These are phyloP conservation scores for Dacryopinax primogenitus DNA, from an alignment of 768 basidiomycete genomes.

Conservation along the genomic window DNA sequence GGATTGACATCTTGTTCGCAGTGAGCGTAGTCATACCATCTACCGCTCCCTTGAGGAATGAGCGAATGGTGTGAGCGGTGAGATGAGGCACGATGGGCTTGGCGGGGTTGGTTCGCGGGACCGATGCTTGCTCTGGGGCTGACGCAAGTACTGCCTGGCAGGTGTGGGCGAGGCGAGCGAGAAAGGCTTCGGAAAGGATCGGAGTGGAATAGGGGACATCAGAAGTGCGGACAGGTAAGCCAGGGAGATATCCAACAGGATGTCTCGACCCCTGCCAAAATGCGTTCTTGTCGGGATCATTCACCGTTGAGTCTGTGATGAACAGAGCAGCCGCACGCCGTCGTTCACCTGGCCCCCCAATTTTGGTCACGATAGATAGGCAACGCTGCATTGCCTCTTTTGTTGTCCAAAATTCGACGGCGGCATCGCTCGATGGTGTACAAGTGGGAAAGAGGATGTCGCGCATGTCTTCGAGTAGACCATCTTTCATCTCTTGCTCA, in stretches of 20 bases:
- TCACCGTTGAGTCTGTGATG: slow-evolving; percentile 21
- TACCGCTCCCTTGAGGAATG: slow-evolving; percentile 53
- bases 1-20: slow-evolving; percentile 68
- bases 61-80: slow-evolving; percentile 66
- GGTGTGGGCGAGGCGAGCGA: slow-evolving; percentile 37
- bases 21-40: slow-evolving; percentile 78
- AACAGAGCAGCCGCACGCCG: slow-evolving; percentile 53
- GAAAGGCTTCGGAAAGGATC: slow-evolving; percentile 30
- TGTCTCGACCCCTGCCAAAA: slow-evolving; percentile 60
- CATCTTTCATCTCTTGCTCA: slow-evolving; percentile 56
- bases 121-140: neutral
- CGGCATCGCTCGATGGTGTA: neutral
- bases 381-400: slow-evolving; percentile 60
- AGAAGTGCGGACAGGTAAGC: slow-evolving; percentile 43
- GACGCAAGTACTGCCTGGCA: slow-evolving; percentile 41
- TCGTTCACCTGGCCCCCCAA: slow-evolving; percentile 60
- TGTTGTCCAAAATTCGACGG: slow-evolving; percentile 68
- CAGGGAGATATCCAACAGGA: slow-evolving; percentile 38
- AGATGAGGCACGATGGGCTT: slow-evolving; percentile 24
- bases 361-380: slow-evolving; percentile 63
- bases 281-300: slow-evolving; percentile 25
- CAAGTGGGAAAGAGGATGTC: slow-evolving; percentile 27
- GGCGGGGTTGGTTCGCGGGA: slow-evolving; percentile 9
- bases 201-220: slow-evolving; percentile 20
- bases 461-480: slow-evolving; percentile 49